These are phyloP conservation scores for Arxiozyma bovina DNA, from an alignment of 1,139 yeast species.

Conservation along the genomic window DNA sequence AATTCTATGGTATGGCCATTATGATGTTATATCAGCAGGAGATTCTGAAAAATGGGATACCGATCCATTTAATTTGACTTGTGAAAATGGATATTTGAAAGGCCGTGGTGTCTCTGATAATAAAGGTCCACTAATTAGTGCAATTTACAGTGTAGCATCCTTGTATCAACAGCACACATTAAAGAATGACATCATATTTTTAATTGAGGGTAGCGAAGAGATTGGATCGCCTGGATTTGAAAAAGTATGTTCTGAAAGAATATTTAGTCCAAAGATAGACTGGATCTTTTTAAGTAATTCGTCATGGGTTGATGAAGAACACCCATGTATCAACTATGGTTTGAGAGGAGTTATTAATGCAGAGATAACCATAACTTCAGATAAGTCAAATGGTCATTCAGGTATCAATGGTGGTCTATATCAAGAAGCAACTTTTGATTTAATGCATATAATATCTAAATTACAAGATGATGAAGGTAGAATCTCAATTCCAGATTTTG, in stretches of 20 bases:
- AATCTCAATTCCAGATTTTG: slow-evolving; percentile 61
- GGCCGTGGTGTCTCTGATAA: slow-evolving; percentile 94
- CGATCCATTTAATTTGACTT: slow-evolving; percentile 67
- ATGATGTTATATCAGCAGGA: slow-evolving; percentile 77
- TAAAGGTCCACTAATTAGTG: slow-evolving; percentile 89
- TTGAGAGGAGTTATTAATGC: slow-evolving; percentile 84
- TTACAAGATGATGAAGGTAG: slow-evolving; percentile 51
- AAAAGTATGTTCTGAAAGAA: slow-evolving; percentile 46
- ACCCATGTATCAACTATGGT: slow-evolving; percentile 91
- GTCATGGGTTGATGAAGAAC: slow-evolving; percentile 83
- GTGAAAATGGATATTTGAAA: slow-evolving; percentile 75
- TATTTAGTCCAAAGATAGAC: slow-evolving; percentile 52
- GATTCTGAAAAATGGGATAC: slow-evolving; percentile 59
- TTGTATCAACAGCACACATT: slow-evolving; percentile 45
- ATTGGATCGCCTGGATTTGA: slow-evolving; percentile 84
- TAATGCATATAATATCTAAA: slow-evolving; percentile 60
- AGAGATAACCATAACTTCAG: slow-evolving; percentile 58
- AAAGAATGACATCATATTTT: slow-evolving; percentile 65
- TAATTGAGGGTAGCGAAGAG: slow-evolving; percentile 94
- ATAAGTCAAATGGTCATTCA: slow-evolving; percentile 82
- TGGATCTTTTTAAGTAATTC: slow-evolving; percentile 88
- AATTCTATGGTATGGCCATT: slow-evolving; percentile 88
- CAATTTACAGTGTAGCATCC: slow-evolving; percentile 80
- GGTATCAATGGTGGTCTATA: slow-evolving; percentile 94
- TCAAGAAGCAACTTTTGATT: slow-evolving; percentile 82